Base-by-base conservation (phyloP, 495 filamentous ascomycete genomes). In the Cercophora sp. region DNA sequence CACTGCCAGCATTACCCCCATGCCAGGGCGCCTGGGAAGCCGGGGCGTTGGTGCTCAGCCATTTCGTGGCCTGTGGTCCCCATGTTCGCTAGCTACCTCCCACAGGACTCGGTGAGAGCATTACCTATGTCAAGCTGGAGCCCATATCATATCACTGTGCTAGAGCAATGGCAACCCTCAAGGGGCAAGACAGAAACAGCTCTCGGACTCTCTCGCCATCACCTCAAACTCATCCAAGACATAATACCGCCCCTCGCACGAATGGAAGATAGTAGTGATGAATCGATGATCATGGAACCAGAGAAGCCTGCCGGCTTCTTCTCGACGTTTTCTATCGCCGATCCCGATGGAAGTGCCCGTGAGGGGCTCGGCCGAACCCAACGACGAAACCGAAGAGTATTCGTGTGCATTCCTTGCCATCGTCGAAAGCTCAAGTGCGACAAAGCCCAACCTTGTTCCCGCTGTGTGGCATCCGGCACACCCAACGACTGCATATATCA, bases 401-500 rank as follows among this genome's bases (percentile, higher is more conserved):
- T 57, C 32, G 62, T 64, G 5, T 64, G 62, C 40, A 64, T 64
- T 10, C 62, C 62, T 22, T 64, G 62, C 29, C 62, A 64, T 39
- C 52, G 56, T 13, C 55, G 62, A 22, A 64, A 64, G 54, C 54
- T 64, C 13, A 59, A 54, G 51, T 64, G 62, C 35, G 62, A 64
- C 41, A 64, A 64, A 42, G 52, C 52, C 4, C 58, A 56, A 43
- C 62, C 62, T 0, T 64, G 62, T 42, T 57, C 58, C 16, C 55
- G 62, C 8, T 64, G 62, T 41, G 51, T 59, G 20, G 36, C 52
- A 18, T 53, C 62, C 27, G 58, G 59, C 8, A 25, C 58, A 2
- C 26, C 58, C 10, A 46, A 45, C 25, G 62, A 64, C 15, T 64
- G 62, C 37, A 41, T 59, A 24, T 64, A 64, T 39, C 62, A 64